A percentile compares a stretch with the other conserved stretches of the same genome.
phyloP scores from a whole-genome alignment of 768 basidiomycete genomes.

The Roridomyces roridus region DNA sequence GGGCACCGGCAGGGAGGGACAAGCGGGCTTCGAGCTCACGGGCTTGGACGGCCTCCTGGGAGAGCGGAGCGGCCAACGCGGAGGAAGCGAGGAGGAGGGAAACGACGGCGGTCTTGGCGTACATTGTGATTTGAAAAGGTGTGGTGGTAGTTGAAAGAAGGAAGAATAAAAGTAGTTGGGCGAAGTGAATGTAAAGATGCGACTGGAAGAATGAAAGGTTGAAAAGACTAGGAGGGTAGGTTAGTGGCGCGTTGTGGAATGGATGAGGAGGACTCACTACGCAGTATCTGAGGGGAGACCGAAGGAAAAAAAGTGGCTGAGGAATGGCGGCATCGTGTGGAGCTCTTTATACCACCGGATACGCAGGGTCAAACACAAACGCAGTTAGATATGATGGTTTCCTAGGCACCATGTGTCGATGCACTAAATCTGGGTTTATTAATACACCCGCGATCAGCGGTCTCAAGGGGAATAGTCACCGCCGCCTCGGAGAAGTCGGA shows the following conservation, averaged over 20 bases:
- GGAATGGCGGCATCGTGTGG: background rate
- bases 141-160: background rate
- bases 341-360: background rate
- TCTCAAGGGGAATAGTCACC: too few relatives aligned
- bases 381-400: too few relatives aligned
- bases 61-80: constrained; percentile 9
- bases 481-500: too few relatives aligned
- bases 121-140: background rate
- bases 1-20: constrained; percentile 12
- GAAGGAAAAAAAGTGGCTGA: constrained; percentile 11
- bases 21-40: constrained; percentile 8
- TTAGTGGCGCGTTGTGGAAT: background rate
- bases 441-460: too few relatives aligned
- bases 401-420: too few relatives aligned
- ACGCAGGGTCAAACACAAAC: too few relatives aligned
- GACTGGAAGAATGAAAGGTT: constrained; percentile 8
- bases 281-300: constrained; percentile 19
- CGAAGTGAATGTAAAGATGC: constrained; percentile 14
- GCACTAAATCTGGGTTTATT: too few relatives aligned
- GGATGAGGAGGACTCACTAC: constrained; percentile 7
- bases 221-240: constrained; percentile 6
- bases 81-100: constrained; percentile 11
- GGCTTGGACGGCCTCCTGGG: background rate
- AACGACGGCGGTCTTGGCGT: constrained; percentile 12
- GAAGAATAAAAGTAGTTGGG: background rate